Base-by-base conservation (phyloP, 179 eudicot genomes). In the Kewa caespitosa region DNA sequence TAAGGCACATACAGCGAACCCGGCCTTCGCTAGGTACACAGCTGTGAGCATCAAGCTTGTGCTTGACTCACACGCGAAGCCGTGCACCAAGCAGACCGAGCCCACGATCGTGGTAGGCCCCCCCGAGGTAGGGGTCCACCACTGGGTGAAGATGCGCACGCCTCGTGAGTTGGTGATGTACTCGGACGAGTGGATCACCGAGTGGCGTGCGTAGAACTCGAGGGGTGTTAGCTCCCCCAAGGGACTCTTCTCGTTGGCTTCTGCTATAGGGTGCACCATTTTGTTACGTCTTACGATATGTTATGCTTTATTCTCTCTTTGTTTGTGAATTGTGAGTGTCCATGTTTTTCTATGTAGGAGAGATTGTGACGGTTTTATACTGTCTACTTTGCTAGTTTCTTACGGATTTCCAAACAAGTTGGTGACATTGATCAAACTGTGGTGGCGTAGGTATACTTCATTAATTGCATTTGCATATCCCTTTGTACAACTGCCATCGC, bases 21-120 rank as follows among this genome's bases (percentile, higher is more conserved):
- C 97, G 42, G 88, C 38, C 55, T 86, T 83, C 39, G 97, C 89
- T 34, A 91, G 31, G 74, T 77, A 84, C 9, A 91, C 89, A 62
- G 94, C 76, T 66, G 94, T 92, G 69, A 89, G 89, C 71, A 87
- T 89, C 22, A 91, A 79, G 46, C 82, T 48, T 92, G 94, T 91
- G 89, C 91, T 88, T 23, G 94, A 85, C 82, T 92, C 96, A 71
- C 97, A 92, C 70, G 97, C 89, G 92, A 67, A 93, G 75, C 97
- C 96, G 74, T 93, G 96, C 41, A 92, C 89, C 67, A 87, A 82
- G 77, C 87, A 86, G 73, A 93, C 78, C 8, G 80, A 41, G 67
- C 86, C 93, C 4, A 67, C n/a, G n/a, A n/a, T n/a, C n/a, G n/a
- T n/a, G n/a, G n/a, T 39, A 6, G 75, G 50, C 28, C 82, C 17